phyloP scores from a whole-genome alignment of 2,329 filamentous ascomycete genomes.

The Claviceps pazoutovae region DNA sequence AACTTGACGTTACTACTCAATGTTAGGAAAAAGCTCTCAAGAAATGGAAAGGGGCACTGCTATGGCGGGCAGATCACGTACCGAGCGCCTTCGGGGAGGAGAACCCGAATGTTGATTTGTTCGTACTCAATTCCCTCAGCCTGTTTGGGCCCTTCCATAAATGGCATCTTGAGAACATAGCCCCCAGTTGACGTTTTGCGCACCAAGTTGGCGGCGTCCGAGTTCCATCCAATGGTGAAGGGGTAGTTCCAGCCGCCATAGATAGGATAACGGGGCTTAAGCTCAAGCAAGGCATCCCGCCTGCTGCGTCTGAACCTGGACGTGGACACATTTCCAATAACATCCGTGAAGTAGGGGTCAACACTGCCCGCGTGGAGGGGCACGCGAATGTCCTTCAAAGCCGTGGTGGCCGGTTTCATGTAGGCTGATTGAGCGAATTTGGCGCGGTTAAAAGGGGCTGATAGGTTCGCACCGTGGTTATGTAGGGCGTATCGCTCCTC shows the following conservation, averaged over 20 bases:
- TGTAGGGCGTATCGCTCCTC: conserved; percentile 86
- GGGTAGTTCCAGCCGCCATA: conserved; percentile 98
- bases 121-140: conserved; percentile 77
- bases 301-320: conserved; percentile 69
- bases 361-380: conserved; percentile 66
- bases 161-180: conserved; percentile 82
- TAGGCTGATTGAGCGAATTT: conserved; percentile 61
- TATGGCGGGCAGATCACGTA: conserved; percentile 30
- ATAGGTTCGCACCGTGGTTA: conserved; percentile 72
- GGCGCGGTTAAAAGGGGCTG: conserved; percentile 59
- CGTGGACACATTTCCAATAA: conserved; percentile 93
- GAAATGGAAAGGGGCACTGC: too few species aligned
- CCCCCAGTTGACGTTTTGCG: conserved; percentile 50
- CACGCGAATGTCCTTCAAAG: conserved; percentile 70
- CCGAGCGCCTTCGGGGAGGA: conserved; percentile 83
- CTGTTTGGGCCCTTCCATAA: conserved; percentile 84
- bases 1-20: conserved; percentile 62
- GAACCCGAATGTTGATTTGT: conserved; percentile 62
- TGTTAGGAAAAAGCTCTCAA: conserved; percentile 12
- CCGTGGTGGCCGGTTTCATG: conserved; percentile 62
- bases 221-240: conserved; percentile 94
- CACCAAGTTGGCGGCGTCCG: conserved; percentile 63
- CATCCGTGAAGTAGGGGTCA: conserved; percentile 89
- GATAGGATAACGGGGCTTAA: conserved; percentile 89
- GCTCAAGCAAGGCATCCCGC: conserved; percentile 70